phyloP scores from a whole-genome alignment of 1,139 yeast genomes.

The Lizanozyma gosingica region DNA sequence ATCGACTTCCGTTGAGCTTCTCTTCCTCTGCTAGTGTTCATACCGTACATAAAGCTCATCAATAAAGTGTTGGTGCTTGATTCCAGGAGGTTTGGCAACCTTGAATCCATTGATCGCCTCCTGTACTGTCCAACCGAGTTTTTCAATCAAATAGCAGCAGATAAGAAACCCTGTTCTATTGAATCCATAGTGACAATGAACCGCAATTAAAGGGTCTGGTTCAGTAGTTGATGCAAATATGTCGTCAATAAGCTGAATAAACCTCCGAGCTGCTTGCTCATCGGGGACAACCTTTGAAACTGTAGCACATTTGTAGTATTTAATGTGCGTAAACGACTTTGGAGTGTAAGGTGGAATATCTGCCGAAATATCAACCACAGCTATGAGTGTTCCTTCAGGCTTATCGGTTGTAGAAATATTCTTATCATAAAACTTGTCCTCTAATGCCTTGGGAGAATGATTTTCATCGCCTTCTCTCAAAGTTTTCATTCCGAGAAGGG shows the following conservation, averaged over 20 bases:
- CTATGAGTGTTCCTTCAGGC: slow-evolving; percentile 34
- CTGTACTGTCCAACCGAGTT: slow-evolving; percentile 47
- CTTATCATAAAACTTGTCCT: slow-evolving; percentile 29
- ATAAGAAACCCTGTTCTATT: slow-evolving; percentile 72
- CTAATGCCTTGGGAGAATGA: slow-evolving; percentile 54
- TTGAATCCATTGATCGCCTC: slow-evolving; percentile 59
- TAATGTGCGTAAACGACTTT: slow-evolving; percentile 38
- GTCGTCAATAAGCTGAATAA: slow-evolving; percentile 45
- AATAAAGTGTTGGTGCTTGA: slow-evolving; percentile 69
- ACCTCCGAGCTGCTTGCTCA: slow-evolving; percentile 46
- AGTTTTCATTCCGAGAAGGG: slow-evolving; percentile 67
- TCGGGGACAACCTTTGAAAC: slow-evolving; percentile 76
- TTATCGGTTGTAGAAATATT: slow-evolving; percentile 17
- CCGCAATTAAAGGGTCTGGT: slow-evolving; percentile 40
- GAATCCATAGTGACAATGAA: slow-evolving; percentile 79
- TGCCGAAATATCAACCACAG: slow-evolving; percentile 65
- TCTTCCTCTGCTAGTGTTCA: slow-evolving; percentile 18
- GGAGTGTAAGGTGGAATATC: slow-evolving; percentile 75
- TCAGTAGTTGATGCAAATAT: slow-evolving; percentile 21
- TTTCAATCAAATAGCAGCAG: slow-evolving; percentile 60
- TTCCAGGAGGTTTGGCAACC: slow-evolving; percentile 58
- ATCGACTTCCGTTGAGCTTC: no score
- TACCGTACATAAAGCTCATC: slow-evolving; percentile 68
- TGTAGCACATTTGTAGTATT: slow-evolving; percentile 65
- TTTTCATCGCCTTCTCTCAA: slow-evolving; percentile 52